Conservation (phyloP, 2,329 filamentous ascomycete species). For the Fusarium sp. region DNA sequence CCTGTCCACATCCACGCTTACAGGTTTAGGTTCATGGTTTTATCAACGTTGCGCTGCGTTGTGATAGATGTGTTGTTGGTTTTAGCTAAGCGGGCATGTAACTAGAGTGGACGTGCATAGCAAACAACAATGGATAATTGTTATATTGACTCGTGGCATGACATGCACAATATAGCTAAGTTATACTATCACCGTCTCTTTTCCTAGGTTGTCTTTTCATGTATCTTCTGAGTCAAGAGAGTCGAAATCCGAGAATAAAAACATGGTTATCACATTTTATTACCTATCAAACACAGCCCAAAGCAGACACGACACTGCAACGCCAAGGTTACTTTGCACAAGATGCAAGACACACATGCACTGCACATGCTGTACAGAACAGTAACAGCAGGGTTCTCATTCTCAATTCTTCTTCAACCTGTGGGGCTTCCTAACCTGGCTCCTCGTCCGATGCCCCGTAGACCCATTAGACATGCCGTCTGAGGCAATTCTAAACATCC, state of each 20-base stretch:
- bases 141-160: conserved; percentile 15
- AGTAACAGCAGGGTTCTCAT: conserved; percentile 20
- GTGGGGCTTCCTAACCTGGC: conserved; percentile 38
- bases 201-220: not conserved
- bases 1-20: not conserved
- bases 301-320: not conserved
- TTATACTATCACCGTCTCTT: not conserved
- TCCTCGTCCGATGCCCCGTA: conserved; percentile 40
- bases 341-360: conserved; percentile 33
- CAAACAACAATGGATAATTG: not conserved
- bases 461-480: conserved; percentile 12
- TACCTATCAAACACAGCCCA: not conserved
- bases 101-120: not conserved
- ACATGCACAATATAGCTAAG: conserved; percentile 1
- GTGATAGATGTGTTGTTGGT: not conserved
- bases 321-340: conserved; percentile 3
- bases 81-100: conserved; percentile 1
- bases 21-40: conserved; percentile 3
- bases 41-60: not conserved
- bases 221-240: not conserved
- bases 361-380: conserved; percentile 5
- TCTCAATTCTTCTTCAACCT: conserved; percentile 6
- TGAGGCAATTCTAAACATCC: conserved; percentile 43
- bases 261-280: not conserved
- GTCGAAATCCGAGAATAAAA: not conserved